These are phyloP conservation scores for Henningerozyma blattae DNA, from an alignment of 805 yeast genomes.

Conservation along the genomic window DNA sequence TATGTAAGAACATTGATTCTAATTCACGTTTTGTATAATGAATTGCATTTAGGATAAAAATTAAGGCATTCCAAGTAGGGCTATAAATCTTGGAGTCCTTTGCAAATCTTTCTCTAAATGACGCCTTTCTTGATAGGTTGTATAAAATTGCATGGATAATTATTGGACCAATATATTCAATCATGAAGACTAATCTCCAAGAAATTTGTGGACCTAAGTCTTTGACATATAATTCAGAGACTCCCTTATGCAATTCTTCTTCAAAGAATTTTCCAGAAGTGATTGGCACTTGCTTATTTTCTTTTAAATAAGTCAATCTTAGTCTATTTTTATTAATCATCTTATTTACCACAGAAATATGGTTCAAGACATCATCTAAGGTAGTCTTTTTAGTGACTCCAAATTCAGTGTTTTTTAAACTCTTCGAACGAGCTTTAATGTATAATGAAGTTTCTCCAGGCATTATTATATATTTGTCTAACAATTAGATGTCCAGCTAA, in stretches of 20 bases:
- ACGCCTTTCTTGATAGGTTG: constrained; percentile 21
- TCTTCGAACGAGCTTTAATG: constrained; percentile 51
- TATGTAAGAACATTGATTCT: constrained; percentile 77
- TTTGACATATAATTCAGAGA: constrained; percentile 46
- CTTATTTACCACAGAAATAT: constrained; percentile 34
- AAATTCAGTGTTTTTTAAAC: constrained; percentile 34
- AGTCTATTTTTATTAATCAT: constrained; percentile 37
- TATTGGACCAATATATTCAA: constrained; percentile 87
- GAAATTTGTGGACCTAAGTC: constrained; percentile 89
- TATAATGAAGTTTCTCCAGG: constrained; percentile 20
- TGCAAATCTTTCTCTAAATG: constrained; percentile 6
- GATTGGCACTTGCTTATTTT: constrained; percentile 23
- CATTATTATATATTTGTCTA: no score
- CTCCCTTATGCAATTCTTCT: constrained; percentile 26
- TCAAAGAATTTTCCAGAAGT: constrained; percentile 15
- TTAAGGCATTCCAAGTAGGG: constrained; percentile 19
- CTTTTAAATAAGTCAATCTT: constrained; percentile 36
- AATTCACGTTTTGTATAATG: constrained; percentile 84
- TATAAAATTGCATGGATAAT: constrained; percentile 65
- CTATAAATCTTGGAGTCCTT: constrained; percentile 6
- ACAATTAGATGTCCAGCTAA: no score
- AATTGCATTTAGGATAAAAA: constrained; percentile 39
- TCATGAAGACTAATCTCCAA: constrained; percentile 81
- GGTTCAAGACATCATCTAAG: constrained; percentile 32
- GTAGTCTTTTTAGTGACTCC: constrained; percentile 26